Evolutionary conservation across 1,139 yeast genomes (phyloP).

Genomic region (Lodderomyces oxycetoniae): DNA sequence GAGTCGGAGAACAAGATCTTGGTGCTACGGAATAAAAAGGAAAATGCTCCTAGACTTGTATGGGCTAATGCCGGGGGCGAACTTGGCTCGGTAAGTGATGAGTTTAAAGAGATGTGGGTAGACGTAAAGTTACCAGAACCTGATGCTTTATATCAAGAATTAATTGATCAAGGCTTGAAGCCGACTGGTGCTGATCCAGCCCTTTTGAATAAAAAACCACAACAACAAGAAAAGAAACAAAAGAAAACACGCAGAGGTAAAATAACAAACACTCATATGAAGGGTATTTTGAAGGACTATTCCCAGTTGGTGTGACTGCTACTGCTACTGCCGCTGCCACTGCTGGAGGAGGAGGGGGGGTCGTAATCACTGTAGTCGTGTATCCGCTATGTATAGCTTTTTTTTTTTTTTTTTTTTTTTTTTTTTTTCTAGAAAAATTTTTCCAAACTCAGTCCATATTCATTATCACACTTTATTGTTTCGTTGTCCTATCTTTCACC

Average conservation of each 20-base stretch:
- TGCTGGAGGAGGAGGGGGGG: too few relatives aligned
- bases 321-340: too few relatives aligned
- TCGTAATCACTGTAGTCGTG: too few relatives aligned
- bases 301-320: constrained; percentile 38
- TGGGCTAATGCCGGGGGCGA: constrained; percentile 87
- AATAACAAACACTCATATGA: constrained; percentile 94
- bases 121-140: constrained; percentile 73
- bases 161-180: constrained; percentile 80
- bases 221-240: constrained; percentile 65
- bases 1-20: constrained; percentile 74
- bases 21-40: constrained; percentile 86
- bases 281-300: constrained; percentile 90
- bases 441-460: too few relatives aligned
- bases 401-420: background rate
- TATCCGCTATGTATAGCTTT: too few relatives aligned
- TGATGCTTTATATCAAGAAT: constrained; percentile 66
- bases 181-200: constrained; percentile 98
- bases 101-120: constrained; percentile 79
- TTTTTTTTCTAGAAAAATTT: too few relatives aligned
- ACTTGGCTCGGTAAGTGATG: constrained; percentile 73
- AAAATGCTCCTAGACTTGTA: constrained; percentile 80
- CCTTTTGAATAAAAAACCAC: constrained; percentile 63
- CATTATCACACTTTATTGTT: too few relatives aligned
- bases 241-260: constrained; percentile 91
- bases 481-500: too few relatives aligned